These are phyloP conservation scores for Clitopilus hobsonii DNA, from an alignment of 768 basidiomycete species.

Conservation along the genomic window DNA sequence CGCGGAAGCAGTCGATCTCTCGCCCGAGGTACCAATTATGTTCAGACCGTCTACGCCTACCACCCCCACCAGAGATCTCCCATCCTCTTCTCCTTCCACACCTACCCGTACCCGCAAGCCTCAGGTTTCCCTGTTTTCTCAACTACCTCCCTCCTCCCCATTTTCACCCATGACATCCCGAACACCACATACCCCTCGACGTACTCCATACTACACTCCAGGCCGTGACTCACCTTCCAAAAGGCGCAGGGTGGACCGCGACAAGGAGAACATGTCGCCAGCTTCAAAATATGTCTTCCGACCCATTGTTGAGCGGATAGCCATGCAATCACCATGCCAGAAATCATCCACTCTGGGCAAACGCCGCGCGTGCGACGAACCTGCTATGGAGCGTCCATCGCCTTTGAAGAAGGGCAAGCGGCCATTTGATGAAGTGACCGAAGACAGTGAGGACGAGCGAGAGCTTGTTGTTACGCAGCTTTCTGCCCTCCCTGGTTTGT, in stretches of 20 bases:
- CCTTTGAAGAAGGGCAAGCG: conserved; percentile 17
- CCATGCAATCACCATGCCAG: conserved; percentile 27
- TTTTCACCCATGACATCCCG: conserved; percentile 15
- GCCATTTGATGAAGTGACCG: conserved; percentile 8
- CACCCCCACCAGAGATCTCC: not conserved
- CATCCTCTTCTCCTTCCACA: conserved; percentile 4
- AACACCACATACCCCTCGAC: conserved; percentile 27
- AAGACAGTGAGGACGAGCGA: conserved; percentile 29
- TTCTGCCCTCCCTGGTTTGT: conserved; percentile 6
- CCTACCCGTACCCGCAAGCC: conserved; percentile 23
- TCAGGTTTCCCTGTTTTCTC: conserved; percentile 8
- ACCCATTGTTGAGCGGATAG: conserved; percentile 43
- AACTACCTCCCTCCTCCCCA: conserved; percentile 19
- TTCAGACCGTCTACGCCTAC: not conserved
- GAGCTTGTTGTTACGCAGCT: conserved; percentile 11
- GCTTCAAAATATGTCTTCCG: conserved; percentile 17
- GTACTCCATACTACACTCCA: conserved; percentile 10
- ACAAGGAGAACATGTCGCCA: conserved; percentile 65
- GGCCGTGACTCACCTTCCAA: conserved; percentile 23
- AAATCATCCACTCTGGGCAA: conserved; percentile 33
- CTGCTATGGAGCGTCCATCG: conserved; percentile 18
- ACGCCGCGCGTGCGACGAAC: conserved; percentile 35
- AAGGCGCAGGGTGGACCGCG: conserved; percentile 28
- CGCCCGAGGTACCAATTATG: not conserved
- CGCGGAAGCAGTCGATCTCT: not conserved